Conservation (phyloP, 164 flowering plant species). For the Stephania japonica region DNA sequence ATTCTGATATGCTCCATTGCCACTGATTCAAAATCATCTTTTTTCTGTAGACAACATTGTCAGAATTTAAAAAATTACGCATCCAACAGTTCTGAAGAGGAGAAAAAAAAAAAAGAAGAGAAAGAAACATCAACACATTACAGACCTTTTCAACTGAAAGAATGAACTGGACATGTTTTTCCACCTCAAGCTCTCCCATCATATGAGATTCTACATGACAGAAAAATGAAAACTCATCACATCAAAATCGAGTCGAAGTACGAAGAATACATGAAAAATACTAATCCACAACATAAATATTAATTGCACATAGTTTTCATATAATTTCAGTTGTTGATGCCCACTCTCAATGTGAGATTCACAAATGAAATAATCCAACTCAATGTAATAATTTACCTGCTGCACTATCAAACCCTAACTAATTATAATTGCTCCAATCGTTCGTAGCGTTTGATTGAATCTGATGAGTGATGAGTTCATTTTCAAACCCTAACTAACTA, state of each 20-base stretch:
- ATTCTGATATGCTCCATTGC: slow-evolving; percentile 83
- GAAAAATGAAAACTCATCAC: neutral
- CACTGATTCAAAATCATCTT: slow-evolving; percentile 70
- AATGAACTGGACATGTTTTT: slow-evolving; percentile 67
- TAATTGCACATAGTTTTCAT: too few species aligned
- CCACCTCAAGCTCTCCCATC: slow-evolving; percentile 61
- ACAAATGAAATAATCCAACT: too few species aligned
- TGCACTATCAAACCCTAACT: too few species aligned
- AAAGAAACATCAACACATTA: neutral
- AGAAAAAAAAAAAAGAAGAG: neutral
- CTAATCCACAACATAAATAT: too few species aligned
- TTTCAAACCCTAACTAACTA: too few species aligned
- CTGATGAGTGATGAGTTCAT: too few species aligned
- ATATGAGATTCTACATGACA: neutral
- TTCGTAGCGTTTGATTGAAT: too few species aligned
- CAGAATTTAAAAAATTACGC: neutral
- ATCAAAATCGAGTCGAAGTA: neutral
- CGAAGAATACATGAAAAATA: too few species aligned
- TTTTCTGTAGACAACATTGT: slow-evolving; percentile 35
- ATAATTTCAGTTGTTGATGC: too few species aligned
- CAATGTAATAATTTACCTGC: too few species aligned
- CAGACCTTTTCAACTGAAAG: slow-evolving; percentile 74
- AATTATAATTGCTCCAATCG: too few species aligned
- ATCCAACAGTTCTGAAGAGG: neutral
- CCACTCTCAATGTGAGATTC: too few species aligned